These are phyloP conservation scores for Didymella sp. DNA, from an alignment of 2,329 filamentous ascomycete species.

Conservation along the genomic window DNA sequence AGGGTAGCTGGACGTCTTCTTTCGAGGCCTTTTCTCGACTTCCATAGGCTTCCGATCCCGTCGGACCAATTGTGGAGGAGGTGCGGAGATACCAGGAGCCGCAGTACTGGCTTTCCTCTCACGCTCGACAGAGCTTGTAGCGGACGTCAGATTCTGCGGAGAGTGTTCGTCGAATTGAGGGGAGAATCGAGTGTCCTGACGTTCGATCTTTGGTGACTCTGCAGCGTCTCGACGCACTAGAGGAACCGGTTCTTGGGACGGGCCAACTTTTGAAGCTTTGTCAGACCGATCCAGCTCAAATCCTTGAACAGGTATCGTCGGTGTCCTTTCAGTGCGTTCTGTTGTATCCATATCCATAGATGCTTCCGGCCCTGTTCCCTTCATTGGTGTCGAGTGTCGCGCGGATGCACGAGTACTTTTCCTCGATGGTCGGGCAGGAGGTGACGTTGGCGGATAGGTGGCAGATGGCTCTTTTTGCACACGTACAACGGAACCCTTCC, in stretches of 20 bases:
- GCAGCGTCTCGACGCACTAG: background rate
- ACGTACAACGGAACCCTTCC: background rate
- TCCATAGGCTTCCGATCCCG: constrained; percentile 3
- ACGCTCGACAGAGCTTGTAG: constrained; percentile 2
- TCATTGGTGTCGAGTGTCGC: background rate
- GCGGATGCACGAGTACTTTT: background rate
- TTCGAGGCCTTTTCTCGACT: constrained; percentile 16
- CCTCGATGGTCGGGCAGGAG: background rate
- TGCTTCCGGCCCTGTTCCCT: background rate
- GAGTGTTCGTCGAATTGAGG: constrained; percentile 9
- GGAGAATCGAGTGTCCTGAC: background rate
- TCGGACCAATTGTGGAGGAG: constrained; percentile 14
- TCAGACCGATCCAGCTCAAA: background rate
- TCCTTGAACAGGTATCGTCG: background rate
- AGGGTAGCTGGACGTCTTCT: constrained; percentile 18
- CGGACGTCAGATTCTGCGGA: background rate
- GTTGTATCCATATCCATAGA: background rate
- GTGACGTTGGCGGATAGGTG: background rate
- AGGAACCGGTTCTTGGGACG: background rate
- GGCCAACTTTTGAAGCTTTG: background rate
- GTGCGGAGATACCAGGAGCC: constrained; percentile 25
- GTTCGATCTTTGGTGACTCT: background rate
- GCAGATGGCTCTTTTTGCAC: background rate
- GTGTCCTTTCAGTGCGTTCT: background rate
- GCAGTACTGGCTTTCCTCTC: constrained; percentile 23